A percentile compares a stretch with the other conserved stretches of the same genome.
Evolutionary conservation across 202 grass and related monocot genomes (phyloP).

Genomic region (Zoysia matrella): DNA sequence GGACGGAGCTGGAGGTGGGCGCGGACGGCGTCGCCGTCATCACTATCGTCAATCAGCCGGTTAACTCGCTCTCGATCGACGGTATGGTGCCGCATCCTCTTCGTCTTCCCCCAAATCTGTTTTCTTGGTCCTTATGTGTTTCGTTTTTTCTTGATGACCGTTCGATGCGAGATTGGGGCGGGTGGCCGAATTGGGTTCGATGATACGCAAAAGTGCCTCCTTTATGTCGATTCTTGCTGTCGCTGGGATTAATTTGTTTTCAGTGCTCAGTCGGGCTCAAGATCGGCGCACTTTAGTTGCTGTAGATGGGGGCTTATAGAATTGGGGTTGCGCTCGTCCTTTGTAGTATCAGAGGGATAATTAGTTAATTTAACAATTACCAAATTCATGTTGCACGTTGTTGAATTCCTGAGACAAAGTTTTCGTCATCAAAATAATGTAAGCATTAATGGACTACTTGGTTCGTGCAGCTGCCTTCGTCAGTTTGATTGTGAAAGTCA

Average conservation of each 20-base stretch:
- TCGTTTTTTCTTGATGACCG: not conserved
- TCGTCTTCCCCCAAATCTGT: slow-evolving; percentile 27
- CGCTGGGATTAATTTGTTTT: slow-evolving; percentile 20
- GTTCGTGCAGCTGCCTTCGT: not conserved
- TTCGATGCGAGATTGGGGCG: slow-evolving; percentile 12
- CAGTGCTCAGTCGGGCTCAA: not conserved
- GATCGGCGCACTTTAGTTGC: slow-evolving; percentile 15
- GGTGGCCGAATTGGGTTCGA: not conserved
- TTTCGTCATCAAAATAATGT: slow-evolving; percentile 3
- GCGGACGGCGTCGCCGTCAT: slow-evolving; percentile 85
- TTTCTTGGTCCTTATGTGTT: not conserved
- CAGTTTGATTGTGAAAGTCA: slow-evolving; percentile 5
- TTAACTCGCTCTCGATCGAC: slow-evolving; percentile 80
- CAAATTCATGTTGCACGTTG: not conserved
- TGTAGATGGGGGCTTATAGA: not conserved
- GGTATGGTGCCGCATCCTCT: slow-evolving; percentile 40
- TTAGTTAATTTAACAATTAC: not conserved
- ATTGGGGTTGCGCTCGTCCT: not conserved
- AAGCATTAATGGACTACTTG: slow-evolving; percentile 5
- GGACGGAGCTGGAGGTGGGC: slow-evolving; percentile 78
- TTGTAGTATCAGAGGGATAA: not conserved
- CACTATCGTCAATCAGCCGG: slow-evolving; percentile 81
- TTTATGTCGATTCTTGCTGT: not conserved
- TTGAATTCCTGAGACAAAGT: not conserved
- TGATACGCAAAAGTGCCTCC: not conserved